Base-by-base conservation (phyloP, 139 green algal genomes). In the Volvox africanus region DNA sequence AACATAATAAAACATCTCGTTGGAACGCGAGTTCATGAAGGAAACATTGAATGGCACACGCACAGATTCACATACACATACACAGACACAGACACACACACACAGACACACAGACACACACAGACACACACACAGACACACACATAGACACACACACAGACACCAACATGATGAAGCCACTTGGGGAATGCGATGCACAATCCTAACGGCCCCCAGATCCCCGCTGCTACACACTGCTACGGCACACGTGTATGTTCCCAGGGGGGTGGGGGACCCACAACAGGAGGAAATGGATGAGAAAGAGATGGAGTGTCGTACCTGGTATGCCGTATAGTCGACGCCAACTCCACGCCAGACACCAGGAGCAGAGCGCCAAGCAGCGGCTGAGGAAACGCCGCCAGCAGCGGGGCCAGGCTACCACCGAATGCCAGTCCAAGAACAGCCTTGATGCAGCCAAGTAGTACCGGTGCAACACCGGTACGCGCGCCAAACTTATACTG, bases 361-460 rank as follows among this genome's bases (percentile, higher is more conserved):
- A 94, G 85, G 32, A 97, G 93, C 94, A 97, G 94, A 24, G 90
- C 89, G 26, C 96, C 96, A 75, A 98, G 93, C 79, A 98, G 87
- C 1, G 95, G 92, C 44, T 84, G 16, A 19, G 96, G 96, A 88
- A 98, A 97, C 35, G 36, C 36, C 35, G 90, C 30, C 65, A 97
- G 93, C 80, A 97, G 92, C 37, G 69, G 50, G 44, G 95, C 73
- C 32, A 97, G 91, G 3, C 92, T 96, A 78, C 91, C 92, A n/a
- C 96, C 96, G 81, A 97, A 95, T 30, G 96, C 21, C n/a, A 97
- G 92, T 22, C 94, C 95, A 17, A 98, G 89, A 0, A 86, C 28
- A 33, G 97, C 78, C 93, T 99, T 99, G 19, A 94, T 24, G 5
- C 91, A 30, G 1, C 97, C 97, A 37, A 99, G 93, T 20, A 98